These are phyloP conservation scores for Calonectria pseudoreteaudii DNA, from an alignment of 2,329 filamentous ascomycete genomes.

Conservation along the genomic window DNA sequence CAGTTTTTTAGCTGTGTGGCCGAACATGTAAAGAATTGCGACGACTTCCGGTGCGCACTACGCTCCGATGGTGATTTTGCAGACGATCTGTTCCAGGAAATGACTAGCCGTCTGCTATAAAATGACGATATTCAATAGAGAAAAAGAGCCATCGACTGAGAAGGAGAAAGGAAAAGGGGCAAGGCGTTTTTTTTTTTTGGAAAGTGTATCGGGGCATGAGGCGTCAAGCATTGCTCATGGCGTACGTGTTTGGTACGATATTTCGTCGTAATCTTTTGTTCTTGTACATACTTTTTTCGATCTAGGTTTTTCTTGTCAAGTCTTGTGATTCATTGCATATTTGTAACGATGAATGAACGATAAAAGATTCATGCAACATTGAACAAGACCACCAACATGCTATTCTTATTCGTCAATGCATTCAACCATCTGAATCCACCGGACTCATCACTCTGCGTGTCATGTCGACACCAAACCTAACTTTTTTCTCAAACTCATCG, in stretches of 20 bases:
- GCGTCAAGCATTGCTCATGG: background rate
- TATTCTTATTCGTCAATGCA: background rate
- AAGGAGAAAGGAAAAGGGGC: background rate
- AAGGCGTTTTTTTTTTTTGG: background rate
- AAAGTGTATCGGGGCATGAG: background rate
- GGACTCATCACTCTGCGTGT: background rate
- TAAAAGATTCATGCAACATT: background rate
- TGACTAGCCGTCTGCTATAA: conserved; percentile 27
- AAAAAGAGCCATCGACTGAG: background rate
- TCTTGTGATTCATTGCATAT: background rate
- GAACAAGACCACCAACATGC: no score
- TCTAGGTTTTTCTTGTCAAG: background rate
- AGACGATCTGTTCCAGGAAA: conserved; percentile 28
- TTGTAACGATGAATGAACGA: background rate
- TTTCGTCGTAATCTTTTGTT: background rate
- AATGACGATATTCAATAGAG: background rate
- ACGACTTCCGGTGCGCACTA: conserved; percentile 28
- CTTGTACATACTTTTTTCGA: background rate
- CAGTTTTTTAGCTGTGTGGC: conserved; percentile 37
- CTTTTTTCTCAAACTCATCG: background rate
- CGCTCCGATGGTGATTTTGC: conserved; percentile 35
- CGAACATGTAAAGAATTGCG: conserved; percentile 28
- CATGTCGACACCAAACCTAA: background rate
- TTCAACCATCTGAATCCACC: background rate
- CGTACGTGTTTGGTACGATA: background rate